Evolutionary conservation across 352 stramenopile species (phyloP), one percentile per base, ranked within the genome.

Genomic region (Globisporangium uncinulatum): DNA sequence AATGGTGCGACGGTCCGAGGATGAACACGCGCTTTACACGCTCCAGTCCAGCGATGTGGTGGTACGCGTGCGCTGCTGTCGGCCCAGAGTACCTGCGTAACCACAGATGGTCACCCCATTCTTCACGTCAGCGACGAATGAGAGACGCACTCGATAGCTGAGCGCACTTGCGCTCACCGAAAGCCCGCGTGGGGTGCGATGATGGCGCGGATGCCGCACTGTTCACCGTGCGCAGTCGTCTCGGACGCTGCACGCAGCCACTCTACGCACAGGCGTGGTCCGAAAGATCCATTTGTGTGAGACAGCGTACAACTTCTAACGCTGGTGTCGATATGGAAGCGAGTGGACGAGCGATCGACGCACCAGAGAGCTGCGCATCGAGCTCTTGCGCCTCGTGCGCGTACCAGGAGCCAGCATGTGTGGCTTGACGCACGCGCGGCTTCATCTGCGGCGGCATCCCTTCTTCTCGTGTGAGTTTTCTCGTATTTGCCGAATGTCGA

Each of bases 1-100:
- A 94, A 69, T 99, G 95, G 74, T 99, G 96, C 45, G 90, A 98
- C 21, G 96, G 95, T 15, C 97, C 95, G 8, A 99, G 74, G 55
- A 98, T 94, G 56, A 98, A 95, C 47, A 94, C 79, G 50, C 76
- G 88, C 58, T 84, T 83, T 32, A 94, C 69, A 51, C 66, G 62
- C 31, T 82, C 66, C 37, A 88, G 62, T n/a, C 90, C 65, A 37
- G 86, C 59, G 32, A 98, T 50, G 29, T 97, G 82, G 49, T 91
- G 73, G 68, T 98, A 99, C 47, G 91, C 95, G 70, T 90, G 95
- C 21, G 94, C 96, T 4, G 95, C 94, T 3, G 94, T 98, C 21
- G 92, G 79, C 5, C 95, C 96, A 31, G 90, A 98, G 70, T 98
- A 99, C 43, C 84, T 96, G 47, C 50, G 4, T 20, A 34, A 29